Percentiles rank a stretch among this genome's conserved stretches.
Conservation (phyloP, 768 basidiomycete genomes). For the Ramaria sp. region DNA sequence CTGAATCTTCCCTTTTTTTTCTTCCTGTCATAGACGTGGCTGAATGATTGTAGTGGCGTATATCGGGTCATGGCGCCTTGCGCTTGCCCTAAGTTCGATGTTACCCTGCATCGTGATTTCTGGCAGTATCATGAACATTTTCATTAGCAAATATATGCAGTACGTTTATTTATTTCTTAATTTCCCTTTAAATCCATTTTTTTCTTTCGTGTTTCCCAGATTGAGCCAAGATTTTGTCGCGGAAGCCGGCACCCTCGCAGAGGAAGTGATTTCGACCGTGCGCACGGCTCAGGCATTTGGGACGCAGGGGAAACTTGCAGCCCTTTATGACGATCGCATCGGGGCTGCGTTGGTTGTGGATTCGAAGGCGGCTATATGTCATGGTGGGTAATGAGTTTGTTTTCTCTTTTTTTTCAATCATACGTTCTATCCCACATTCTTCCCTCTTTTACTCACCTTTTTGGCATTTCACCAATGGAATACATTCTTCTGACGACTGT, state of each 20-base stretch:
- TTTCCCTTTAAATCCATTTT: too few relatives aligned
- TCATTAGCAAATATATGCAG: slow-evolving; percentile 55
- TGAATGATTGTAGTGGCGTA: slow-evolving; percentile 23
- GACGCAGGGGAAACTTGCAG: slow-evolving; percentile 55
- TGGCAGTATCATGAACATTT: slow-evolving; percentile 62
- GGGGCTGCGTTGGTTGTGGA: slow-evolving; percentile 40
- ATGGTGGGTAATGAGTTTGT: too few relatives aligned
- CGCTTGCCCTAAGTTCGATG: slow-evolving; percentile 72
- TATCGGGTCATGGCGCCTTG: slow-evolving; percentile 64
- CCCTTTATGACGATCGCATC: too few relatives aligned
- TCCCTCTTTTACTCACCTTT: too few relatives aligned
- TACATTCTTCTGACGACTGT: too few relatives aligned
- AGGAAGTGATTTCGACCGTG: slow-evolving; percentile 82
- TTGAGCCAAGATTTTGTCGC: slow-evolving; percentile 65
- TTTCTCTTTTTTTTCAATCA: too few relatives aligned
- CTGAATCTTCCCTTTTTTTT: slow-evolving; percentile 16
- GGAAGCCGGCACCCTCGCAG: slow-evolving; percentile 60
- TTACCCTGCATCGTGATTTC: slow-evolving; percentile 73
- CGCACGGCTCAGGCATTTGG: slow-evolving; percentile 93
- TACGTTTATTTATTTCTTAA: slow-evolving; percentile 22
- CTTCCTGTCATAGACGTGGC: too few relatives aligned
- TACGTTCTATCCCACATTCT: too few relatives aligned
- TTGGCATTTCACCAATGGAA: too few relatives aligned
- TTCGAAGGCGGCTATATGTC: slow-evolving; percentile 46
- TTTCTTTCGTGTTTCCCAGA: too few relatives aligned